A percentile compares a stretch with the other conserved stretches of the same genome.
Evolutionary conservation across 2,329 filamentous ascomycete species (phyloP).

Genomic region (Fusarium drepaniforme): DNA sequence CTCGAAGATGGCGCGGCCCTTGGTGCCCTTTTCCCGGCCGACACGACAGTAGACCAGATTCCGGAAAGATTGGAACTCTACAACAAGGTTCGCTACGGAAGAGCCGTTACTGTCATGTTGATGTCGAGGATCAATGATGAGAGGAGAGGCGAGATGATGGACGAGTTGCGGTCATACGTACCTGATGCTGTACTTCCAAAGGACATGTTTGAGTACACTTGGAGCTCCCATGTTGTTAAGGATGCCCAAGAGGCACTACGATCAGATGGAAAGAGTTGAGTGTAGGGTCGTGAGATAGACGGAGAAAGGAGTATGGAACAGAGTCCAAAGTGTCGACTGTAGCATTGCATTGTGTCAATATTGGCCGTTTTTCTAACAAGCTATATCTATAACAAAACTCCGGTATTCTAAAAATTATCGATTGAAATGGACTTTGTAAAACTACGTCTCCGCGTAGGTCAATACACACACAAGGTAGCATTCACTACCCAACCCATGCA

Average conservation of each 20-base stretch:
- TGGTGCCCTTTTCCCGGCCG: neutral
- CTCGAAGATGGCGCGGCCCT: slow-evolving; percentile 24
- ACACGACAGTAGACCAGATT: slow-evolving; percentile 1
- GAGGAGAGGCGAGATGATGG: slow-evolving; percentile 11
- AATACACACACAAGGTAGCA: too few species aligned
- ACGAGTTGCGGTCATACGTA: slow-evolving; percentile 10
- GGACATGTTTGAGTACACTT: neutral
- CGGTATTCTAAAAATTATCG: too few species aligned
- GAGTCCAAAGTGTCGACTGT: neutral
- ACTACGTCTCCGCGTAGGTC: too few species aligned
- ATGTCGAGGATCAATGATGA: slow-evolving; percentile 14
- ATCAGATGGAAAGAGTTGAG: neutral
- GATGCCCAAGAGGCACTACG: neutral
- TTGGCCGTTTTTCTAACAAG: neutral
- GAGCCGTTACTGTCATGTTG: slow-evolving; percentile 4
- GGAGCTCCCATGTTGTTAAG: neutral
- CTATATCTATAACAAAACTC: too few species aligned
- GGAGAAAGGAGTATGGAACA: neutral
- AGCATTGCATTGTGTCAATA: neutral
- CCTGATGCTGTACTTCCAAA: neutral
- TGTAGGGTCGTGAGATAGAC: neutral
- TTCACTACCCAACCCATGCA: too few species aligned
- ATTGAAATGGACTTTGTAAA: too few species aligned
- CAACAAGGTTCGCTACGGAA: slow-evolving; percentile 15
- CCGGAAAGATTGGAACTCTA: neutral